A percentile compares a stretch with the other conserved stretches of the same genome.
Evolutionary conservation across 352 stramenopile genomes (phyloP).

Genomic region (Phytopythium mirpurense): DNA sequence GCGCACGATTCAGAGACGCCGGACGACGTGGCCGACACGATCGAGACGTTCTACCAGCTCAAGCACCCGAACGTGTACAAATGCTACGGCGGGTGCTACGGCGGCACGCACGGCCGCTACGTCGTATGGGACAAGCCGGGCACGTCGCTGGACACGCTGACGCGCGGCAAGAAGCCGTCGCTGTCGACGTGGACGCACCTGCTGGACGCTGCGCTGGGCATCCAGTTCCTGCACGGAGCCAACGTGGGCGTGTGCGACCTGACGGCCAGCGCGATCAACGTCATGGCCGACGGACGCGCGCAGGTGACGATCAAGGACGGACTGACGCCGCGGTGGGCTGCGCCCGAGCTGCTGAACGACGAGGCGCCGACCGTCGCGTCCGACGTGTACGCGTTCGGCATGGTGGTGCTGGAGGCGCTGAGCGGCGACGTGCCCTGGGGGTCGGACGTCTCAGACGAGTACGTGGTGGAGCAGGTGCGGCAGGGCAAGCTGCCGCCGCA

Average conservation of each 20-base stretch:
- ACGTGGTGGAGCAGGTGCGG: conserved; percentile 33
- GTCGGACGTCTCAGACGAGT: conserved; percentile 21
- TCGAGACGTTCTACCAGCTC: conserved; percentile 6
- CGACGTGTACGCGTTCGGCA: conserved; percentile 5
- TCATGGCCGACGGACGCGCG: neutral
- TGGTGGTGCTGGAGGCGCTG: conserved; percentile 4
- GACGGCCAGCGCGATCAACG: conserved; percentile 1
- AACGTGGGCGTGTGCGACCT: conserved; percentile 2
- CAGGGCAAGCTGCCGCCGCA: conserved; percentile 30
- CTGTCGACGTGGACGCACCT: neutral
- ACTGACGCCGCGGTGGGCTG: neutral
- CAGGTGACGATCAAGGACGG: conserved; percentile 5
- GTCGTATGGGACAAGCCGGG: conserved; percentile 1
- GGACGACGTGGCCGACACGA: neutral
- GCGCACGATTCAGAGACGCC: neutral
- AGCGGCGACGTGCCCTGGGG: conserved; percentile 4
- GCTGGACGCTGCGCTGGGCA: conserved; percentile 1
- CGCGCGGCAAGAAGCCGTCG: conserved; percentile 1
- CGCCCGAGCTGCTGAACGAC: conserved; percentile 3
- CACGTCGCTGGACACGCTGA: conserved; percentile 4
- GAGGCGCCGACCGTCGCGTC: neutral
- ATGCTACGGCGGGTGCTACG: conserved; percentile 4
- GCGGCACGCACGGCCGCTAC: neutral
- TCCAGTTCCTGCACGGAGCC: neutral
- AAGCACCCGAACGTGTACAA: conserved; percentile 4